Base-by-base conservation (phyloP, 2,329 filamentous ascomycete species). In the Colletotrichum liaoningense region DNA sequence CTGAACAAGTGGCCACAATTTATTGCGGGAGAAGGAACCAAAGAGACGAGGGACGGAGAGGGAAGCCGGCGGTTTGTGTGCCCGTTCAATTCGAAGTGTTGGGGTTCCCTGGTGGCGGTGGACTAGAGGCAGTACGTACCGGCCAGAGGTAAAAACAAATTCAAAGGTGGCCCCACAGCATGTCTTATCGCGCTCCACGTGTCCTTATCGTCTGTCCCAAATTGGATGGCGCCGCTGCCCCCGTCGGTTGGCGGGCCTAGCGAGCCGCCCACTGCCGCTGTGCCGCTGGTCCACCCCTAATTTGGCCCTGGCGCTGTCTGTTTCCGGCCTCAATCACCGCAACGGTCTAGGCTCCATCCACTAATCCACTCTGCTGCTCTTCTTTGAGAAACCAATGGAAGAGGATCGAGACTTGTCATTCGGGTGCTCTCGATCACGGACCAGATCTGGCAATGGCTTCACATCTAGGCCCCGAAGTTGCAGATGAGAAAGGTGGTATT, bases 131-230 rank as follows among this genome's bases (percentile, higher is more conserved):
- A 14, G 38, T 42, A 42, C 38, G 35, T 46, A 38, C 46, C 22
- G 5, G 30, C 38, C 52, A 49, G 60, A 49, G 49, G 69, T 69
- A 73, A 60, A 65, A 38, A 28, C 66, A 57, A 56, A 54, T 56
- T 56, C 24, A 24, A 30, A 52, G 26, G 19, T 12, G 35, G 14
- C 59, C 58, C 12, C 22, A 55, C 57, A 30, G 22, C 24, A 9
- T 69, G 35, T 52, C 35, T 73, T 73, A 73, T 73, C 71, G 67
- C 7, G 7, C 56, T 73, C 71, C 71, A 70, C 71, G 71, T 73
- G 71, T 71, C 71, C 71, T 66, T 73, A 73, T 73, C 71, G 60
- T 52, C 19, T 8, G 54, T 26, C 24, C 62, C 26, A 70, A 56
- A 65, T 12, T 62, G 55, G 68, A 55, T 63, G 42, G 66, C 52